Evolutionary conservation across 2,329 filamentous ascomycete species (phyloP), one percentile per base, ranked within the genome.

Genomic region (Fusarium sp.): DNA sequence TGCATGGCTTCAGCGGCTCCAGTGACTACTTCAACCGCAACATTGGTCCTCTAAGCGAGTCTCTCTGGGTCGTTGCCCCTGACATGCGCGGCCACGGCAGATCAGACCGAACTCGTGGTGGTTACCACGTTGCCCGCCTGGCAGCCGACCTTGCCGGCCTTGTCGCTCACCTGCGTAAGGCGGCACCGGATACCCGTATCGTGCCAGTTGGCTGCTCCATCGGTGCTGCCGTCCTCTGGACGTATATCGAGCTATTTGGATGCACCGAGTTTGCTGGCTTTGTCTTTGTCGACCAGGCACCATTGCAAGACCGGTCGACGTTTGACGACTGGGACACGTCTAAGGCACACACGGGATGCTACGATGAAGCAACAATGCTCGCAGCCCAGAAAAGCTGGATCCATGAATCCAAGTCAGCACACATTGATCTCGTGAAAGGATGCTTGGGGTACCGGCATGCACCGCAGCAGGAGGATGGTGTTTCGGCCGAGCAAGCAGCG

Each of bases 1-100:
- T 79, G 76, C 77, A 79, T 54, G 77, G 77, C 33, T 79, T 79
- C 74, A 79, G 77, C 37, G 77, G 77, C 32, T 79, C 77, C 12
- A 76, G 77, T 50, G 77, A 79, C 56, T 79, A 79, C 60, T 79
- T 79, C 32, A 33, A 58, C 43, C 74, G 73, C 30, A 79, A 79
- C 64, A 69, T 73, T 25, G 59, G 56, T 9, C 62, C 71, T 5
- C 45, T 79, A 17, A 74, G 71, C 27, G 65, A 77, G 15, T 69
- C 64, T 8, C n/a, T 68, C 17, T 79, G 75, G 76, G 70, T 79
- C 37, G 22, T 79, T 57, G 77, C 77, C 3, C 77, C 77, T 20
- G 77, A 79, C 56, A 79, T 79, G 77, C 76, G 77, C 30, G 77
- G 77, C 2, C 77, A 79, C 56, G 77, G 77, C 27, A 67, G 68